Base-by-base conservation (phyloP, 768 basidiomycete species). In the Boletus speciosus region DNA sequence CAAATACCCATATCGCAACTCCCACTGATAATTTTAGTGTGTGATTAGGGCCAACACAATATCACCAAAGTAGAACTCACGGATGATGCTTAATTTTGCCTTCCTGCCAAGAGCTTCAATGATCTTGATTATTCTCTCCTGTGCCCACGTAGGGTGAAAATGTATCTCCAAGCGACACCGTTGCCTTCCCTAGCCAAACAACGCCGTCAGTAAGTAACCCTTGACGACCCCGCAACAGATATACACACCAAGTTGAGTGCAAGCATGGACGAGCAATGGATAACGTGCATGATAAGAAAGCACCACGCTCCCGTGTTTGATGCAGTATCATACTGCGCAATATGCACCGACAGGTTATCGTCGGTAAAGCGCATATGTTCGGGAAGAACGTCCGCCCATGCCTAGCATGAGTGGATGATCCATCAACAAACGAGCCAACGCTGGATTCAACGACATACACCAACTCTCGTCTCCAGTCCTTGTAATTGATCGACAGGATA, bases 261-360 rank as follows among this genome's bases (percentile, higher is more conserved):
- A 50, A 90, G 75, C 32, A 79, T 72, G 61, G 82, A 83, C 54
- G 85, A 85, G 39, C 85, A 86, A 60, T 91, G 81, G 57, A 86
- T 74, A 42, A 82, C 75, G 66, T 93, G 89, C 76, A 90, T 86
- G 65, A 77, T 77, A 59, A 81, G 87, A 71, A 81, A 93, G 61
- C 85, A 88, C 90, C 90, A 92, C 10, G 88, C 86, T 43, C 89
- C 86, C 29, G 79, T 79, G 61, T 88, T 90, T 15, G 86, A 85
- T 61, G 81, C 82, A 21, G 89, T 90, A 64, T 89, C 88, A 60
- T 90, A 86, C 81, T 89, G 88, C 16, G 82, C 79, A 57, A 83
- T 73, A 60, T 92, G 88, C 19, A 84, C 80, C 58, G 77, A 74
- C 19, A 90, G 68, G 65, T 79, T 90, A 61, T 86, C 80, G 43